Evolutionary conservation across 2,329 filamentous ascomycete species (phyloP), one percentile per base, ranked within the genome.

Genomic region (Neonectria coccinea): DNA sequence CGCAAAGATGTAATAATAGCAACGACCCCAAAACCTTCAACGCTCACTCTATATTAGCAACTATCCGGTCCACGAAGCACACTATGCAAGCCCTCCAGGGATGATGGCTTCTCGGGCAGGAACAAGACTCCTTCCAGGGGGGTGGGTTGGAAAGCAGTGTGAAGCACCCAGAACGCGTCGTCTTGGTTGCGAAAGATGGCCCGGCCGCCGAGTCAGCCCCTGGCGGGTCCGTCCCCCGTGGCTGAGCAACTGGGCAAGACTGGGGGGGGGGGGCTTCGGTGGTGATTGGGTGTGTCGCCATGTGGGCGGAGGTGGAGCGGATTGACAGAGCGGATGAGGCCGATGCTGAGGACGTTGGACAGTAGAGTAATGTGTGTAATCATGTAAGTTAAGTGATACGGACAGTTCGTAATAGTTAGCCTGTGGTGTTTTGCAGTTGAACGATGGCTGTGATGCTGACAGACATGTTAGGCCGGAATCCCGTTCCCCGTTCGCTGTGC

Each of bases 401-500:
- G 25, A 25, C 25, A 25, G 25, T 25, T 25, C 25, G 25, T 25
- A 25, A 25, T 5, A 25, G 25, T 25, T 6, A 6, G 36, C 36
- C 14, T 39, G 36, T n/a, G 14, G 8, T 39, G 3, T 5, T 39
- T 39, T n/a, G 36, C 7, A 2, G 36, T 39, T 39, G 14, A 39
- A 14, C n/a, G 22, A 48, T 29, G 45, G 20, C 18, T 39, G 33
- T 7, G 36, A 12, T 14, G 36, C 6, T 39, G 36, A 39, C 7
- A 12, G 9, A 9, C 29, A 36, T 16, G 33, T 47, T 59, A 48
- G 56, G 47, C 48, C 52, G 14, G 36, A 36, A 52, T 53, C 48
- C 48, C 20, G 44, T 68, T 67, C 62, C 65, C 65, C 65, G 68
- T 56, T 36, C 20, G 22, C 42, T 25, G 6, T 44, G 61, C 55